A percentile compares a stretch with the other conserved stretches of the same genome.
phyloP scores from a whole-genome alignment of 2,329 filamentous ascomycete genomes.

The Ophiostoma fasciatum region DNA sequence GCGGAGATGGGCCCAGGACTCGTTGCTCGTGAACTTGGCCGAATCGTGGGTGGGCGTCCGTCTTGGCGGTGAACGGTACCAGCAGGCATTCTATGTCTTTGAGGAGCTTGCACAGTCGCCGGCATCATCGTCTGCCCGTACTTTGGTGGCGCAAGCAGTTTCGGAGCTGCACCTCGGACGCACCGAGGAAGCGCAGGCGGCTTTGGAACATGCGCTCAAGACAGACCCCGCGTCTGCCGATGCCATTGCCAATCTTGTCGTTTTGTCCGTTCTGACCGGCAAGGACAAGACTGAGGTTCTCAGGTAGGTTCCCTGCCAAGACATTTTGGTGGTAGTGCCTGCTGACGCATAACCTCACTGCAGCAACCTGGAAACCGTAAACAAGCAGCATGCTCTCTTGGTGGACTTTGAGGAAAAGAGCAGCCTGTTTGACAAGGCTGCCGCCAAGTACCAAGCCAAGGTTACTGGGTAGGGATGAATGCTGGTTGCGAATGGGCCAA shows the following conservation, averaged over 20 bases:
- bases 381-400: constrained; percentile 57
- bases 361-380: constrained; percentile 36
- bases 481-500: background rate
- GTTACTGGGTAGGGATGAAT: no score
- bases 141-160: constrained; percentile 75
- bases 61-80: constrained; percentile 86
- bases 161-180: constrained; percentile 84
- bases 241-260: constrained; percentile 69
- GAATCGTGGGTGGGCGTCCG: constrained; percentile 91
- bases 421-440: constrained; percentile 72
- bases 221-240: constrained; percentile 58
- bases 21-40: constrained; percentile 79
- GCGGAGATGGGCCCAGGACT: constrained; percentile 90
- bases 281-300: constrained; percentile 51
- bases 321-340: no score
- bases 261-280: constrained; percentile 63
- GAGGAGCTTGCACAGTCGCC: constrained; percentile 88
- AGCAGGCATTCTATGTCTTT: constrained; percentile 93
- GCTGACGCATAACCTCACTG: no score
- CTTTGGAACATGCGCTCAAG: constrained; percentile 63
- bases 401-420: constrained; percentile 71
- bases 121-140: constrained; percentile 59
- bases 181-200: constrained; percentile 75
- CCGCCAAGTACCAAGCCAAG: constrained; percentile 75
- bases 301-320: constrained; percentile 44